Evolutionary conservation across 1,284 basidiomycete species (phyloP).

Genomic region (Pisolithus thermaeus): DNA sequence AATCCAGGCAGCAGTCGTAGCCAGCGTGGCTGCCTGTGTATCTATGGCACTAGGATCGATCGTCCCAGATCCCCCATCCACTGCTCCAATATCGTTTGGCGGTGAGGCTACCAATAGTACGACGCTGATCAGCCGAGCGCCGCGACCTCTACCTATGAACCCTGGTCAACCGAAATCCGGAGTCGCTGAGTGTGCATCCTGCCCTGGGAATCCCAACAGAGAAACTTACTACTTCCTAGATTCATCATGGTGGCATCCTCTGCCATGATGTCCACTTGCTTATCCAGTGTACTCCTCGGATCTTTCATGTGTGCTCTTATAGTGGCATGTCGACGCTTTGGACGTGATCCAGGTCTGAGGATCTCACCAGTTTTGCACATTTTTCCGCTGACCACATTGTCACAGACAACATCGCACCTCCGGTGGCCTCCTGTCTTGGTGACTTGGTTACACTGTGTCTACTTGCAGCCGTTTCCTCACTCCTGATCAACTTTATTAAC

Average conservation of each 20-base stretch:
- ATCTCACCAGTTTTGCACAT: not conserved
- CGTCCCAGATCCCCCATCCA: constrained; percentile 39
- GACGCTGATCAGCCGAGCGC: constrained; percentile 18
- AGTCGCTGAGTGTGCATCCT: constrained; percentile 44
- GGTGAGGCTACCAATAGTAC: constrained; percentile 9
- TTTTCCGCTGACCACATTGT: not conserved
- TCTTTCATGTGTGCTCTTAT: constrained; percentile 91
- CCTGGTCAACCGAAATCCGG: constrained; percentile 36
- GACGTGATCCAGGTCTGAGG: constrained; percentile 76
- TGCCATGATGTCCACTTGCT: constrained; percentile 81
- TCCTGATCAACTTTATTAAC: constrained; percentile 61
- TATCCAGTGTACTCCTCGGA: constrained; percentile 79
- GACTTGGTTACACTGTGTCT: constrained; percentile 88
- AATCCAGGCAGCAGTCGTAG: constrained; percentile 89
- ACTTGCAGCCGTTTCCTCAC: constrained; percentile 57
- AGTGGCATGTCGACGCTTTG: constrained; percentile 69
- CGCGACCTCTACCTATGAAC: constrained; percentile 26
- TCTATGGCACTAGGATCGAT: constrained; percentile 71
- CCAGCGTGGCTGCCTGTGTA: constrained; percentile 79
- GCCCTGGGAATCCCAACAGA: not conserved
- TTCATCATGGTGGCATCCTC: constrained; percentile 85
- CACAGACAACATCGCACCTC: constrained; percentile 91
- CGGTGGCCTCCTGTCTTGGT: constrained; percentile 88
- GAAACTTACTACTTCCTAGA: constrained; percentile 32
- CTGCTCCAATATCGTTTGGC: constrained; percentile 9